Percentiles rank a stretch among this genome's conserved stretches.
Evolutionary conservation across 23 red algal species (phyloP).

Genomic region (Gracilaria vermiculophylla): DNA sequence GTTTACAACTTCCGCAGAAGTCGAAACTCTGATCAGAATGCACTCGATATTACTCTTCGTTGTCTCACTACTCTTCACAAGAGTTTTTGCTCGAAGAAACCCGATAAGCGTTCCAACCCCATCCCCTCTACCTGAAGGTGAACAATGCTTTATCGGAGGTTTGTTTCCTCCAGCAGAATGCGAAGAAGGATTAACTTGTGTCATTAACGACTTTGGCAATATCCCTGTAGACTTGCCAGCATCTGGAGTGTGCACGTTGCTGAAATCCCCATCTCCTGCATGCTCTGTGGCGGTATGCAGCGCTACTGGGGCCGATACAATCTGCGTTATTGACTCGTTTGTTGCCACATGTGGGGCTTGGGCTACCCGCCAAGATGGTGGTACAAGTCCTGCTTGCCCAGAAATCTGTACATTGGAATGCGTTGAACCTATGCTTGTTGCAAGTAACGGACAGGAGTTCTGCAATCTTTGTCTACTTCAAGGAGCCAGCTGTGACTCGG

Average conservation of each 20-base stretch:
- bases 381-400: background rate
- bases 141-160: background rate
- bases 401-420: background rate
- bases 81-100: background rate
- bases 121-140: background rate
- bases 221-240: slow-evolving; percentile 10
- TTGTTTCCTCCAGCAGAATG: slow-evolving; percentile 7
- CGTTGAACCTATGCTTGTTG: background rate
- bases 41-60: background rate
- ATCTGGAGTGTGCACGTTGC: background rate
- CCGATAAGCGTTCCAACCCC: background rate
- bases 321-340: slow-evolving; percentile 4
- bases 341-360: slow-evolving; percentile 39
- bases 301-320: background rate
- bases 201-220: slow-evolving; percentile 37
- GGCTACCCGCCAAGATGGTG: slow-evolving; percentile 31
- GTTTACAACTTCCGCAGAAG: too few relatives aligned
- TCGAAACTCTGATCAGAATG: background rate
- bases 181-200: slow-evolving; percentile 14
- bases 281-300: slow-evolving; percentile 14
- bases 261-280: background rate
- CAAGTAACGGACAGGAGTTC: slow-evolving; percentile 3
- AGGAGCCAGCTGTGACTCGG: background rate
- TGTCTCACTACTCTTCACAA: background rate
- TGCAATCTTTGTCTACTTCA: slow-evolving; percentile 2